These are phyloP conservation scores for Paecilomyces sp. DNA, from an alignment of 2,329 filamentous ascomycete genomes.

Conservation along the genomic window DNA sequence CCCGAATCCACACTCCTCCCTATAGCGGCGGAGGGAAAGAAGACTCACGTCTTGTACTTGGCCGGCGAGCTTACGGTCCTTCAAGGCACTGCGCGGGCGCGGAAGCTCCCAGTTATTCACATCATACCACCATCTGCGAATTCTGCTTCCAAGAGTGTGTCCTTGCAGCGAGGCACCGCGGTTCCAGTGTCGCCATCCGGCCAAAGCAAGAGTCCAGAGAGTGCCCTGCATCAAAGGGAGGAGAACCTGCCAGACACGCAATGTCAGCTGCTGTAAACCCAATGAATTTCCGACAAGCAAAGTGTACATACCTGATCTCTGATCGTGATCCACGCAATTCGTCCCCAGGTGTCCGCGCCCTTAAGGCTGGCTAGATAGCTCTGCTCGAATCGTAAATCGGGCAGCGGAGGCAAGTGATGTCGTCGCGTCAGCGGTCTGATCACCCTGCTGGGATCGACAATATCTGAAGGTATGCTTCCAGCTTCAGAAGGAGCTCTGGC, in stretches of 20 bases:
- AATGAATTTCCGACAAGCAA: not conserved
- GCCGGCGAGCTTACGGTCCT: conserved; percentile 24
- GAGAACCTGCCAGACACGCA: conserved; percentile 54
- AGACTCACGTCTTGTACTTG: conserved; percentile 38
- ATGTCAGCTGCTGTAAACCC: not conserved
- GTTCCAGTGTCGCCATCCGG: conserved; percentile 90
- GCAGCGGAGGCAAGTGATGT: conserved; percentile 59
- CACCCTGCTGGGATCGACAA: conserved; percentile 33
- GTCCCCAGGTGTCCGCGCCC: conserved; percentile 69
- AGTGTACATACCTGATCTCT: conserved; percentile 66
- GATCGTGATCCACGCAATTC: conserved; percentile 74
- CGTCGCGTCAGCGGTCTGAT: conserved; percentile 29
- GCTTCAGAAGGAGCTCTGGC: conserved; percentile 34
- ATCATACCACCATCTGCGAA: conserved; percentile 89
- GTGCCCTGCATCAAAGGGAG: conserved; percentile 83
- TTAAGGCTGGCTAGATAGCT: conserved; percentile 90
- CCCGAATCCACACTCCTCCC: not conserved
- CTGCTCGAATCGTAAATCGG: conserved; percentile 92
- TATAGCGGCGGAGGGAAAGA: not conserved
- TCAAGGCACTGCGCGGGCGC: conserved; percentile 12
- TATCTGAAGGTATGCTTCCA: conserved; percentile 40
- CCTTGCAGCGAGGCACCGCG: conserved; percentile 69
- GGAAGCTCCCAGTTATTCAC: conserved; percentile 86
- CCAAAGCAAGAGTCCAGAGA: conserved; percentile 76
- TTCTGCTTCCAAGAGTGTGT: conserved; percentile 64